A percentile compares a stretch with the other conserved stretches of the same genome.
Conservation (phyloP, 257 asterid species). For the Nicotiana attenuata region DNA sequence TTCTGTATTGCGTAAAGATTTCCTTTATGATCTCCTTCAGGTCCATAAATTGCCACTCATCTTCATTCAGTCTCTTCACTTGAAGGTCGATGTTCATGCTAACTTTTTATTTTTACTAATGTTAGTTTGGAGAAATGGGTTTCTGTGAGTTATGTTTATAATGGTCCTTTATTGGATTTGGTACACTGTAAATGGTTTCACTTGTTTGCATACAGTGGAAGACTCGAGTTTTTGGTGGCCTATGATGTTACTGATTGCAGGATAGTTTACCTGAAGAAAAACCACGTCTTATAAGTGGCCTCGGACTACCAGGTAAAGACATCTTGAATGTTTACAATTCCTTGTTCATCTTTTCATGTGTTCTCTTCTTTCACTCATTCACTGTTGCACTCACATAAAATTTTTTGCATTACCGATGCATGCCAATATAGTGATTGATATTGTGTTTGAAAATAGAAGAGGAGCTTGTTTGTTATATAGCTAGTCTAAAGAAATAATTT, state of each 20-base stretch:
- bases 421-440: background rate
- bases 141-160: background rate
- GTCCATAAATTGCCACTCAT: background rate
- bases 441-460: background rate
- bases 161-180: background rate
- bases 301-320: conserved; percentile 78
- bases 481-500: conserved; percentile 2
- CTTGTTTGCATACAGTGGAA: conserved; percentile 16
- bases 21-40: background rate
- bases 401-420: background rate
- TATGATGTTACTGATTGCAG: conserved; percentile 35
- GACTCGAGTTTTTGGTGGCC: conserved; percentile 9
- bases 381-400: background rate
- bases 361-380: background rate
- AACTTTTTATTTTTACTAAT: background rate
- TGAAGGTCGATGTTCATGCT: background rate
- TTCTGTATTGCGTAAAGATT: background rate
- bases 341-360: background rate
- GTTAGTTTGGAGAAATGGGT: background rate
- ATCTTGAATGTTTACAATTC: background rate
- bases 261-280: conserved; percentile 73
- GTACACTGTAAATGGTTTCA: background rate
- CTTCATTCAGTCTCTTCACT: background rate
- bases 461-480: background rate
- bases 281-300: conserved; percentile 88